Percentiles rank a stretch among this genome's conserved stretches.
Conservation (phyloP, 257 asterid genomes). For the Lycium barbarum region DNA sequence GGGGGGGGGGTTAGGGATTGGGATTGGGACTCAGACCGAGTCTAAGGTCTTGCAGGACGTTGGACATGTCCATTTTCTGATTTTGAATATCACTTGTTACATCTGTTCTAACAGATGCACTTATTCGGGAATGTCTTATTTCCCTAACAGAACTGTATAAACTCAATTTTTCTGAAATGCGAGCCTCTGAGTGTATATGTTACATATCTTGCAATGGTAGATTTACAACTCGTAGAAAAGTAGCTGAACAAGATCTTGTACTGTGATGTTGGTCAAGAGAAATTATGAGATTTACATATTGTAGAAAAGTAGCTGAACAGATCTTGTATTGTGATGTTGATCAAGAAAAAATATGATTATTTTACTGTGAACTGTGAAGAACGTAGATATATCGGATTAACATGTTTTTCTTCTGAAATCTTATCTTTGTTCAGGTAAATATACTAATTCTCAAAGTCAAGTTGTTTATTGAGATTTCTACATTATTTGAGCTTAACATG, state of each 20-base stretch:
- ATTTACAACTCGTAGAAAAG: background rate
- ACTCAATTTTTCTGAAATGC: background rate
- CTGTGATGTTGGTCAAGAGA: background rate
- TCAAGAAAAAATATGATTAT: background rate
- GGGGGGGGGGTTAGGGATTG: too few relatives aligned
- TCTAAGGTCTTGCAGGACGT: background rate
- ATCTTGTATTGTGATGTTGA: constrained; percentile 19
- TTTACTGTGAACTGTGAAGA: background rate
- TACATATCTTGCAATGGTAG: background rate
- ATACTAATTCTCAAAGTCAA: constrained; percentile 9
- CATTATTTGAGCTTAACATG: constrained; percentile 18
- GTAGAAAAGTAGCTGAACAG: constrained; percentile 1
- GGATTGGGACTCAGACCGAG: background rate
- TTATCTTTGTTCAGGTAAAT: constrained; percentile 17
- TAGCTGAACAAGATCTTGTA: constrained; percentile 24
- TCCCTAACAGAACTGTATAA: background rate
- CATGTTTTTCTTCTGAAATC: constrained; percentile 10
- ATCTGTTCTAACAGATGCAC: background rate
- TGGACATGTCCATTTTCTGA: background rate
- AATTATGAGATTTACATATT: background rate
- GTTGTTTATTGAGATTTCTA: background rate
- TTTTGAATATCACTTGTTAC: background rate
- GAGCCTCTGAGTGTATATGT: background rate
- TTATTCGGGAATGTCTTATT: background rate
- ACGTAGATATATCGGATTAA: background rate